Base-by-base conservation (phyloP, 2,329 filamentous ascomycete species). In the Aureobasidium leucospermi region DNA sequence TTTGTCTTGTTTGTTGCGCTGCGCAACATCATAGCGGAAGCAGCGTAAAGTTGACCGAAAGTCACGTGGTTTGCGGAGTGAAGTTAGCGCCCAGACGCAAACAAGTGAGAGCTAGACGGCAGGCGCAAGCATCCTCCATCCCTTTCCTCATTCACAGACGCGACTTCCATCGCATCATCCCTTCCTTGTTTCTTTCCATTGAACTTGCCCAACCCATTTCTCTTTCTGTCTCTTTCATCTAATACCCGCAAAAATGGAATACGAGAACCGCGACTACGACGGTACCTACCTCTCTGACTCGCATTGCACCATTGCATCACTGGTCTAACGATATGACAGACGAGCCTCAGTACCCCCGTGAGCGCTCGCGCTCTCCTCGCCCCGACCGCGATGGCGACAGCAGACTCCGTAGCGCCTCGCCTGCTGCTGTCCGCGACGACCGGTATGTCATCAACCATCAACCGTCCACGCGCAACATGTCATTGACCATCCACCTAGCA, bases 201-300 rank as follows among this genome's bases (percentile, higher is more conserved):
- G 29, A 45, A 3, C 29, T 31, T 38, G 15, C 16, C 39, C 23
- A 29, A 29, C 13, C 32, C 41, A 23, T 38, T 32, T 57, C 32
- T n/a, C 32, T 34, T 41, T 58, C 31, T 32, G 9, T 45, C 48
- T 58, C 60, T 38, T 52, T 51, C 53, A 59, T 57, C 59, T 59
- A 53, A 55, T 46, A 55, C 77, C 74, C 73, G 72, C 74, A 66
- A 76, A 75, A 67, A 81, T 84, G 77, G 85, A 88, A 67, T 87
- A 85, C 77, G 84, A 87, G 70, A 81, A 80, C 68, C 84, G 86
- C 64, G 80, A 81, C 71, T 88, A 86, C 73, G 84, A 86, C 64
- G 85, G 85, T 87, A 79, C 69, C 78, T 74, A 52, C 64, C 28
- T 53, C 49, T 39, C 59, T 57, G 51, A 58, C 45, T 62, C 48